Percentiles rank a stretch among this genome's conserved stretches.
Evolutionary conservation across 2,329 filamentous ascomycete genomes (phyloP).

Genomic region (Neopestalotiopsis rosae): DNA sequence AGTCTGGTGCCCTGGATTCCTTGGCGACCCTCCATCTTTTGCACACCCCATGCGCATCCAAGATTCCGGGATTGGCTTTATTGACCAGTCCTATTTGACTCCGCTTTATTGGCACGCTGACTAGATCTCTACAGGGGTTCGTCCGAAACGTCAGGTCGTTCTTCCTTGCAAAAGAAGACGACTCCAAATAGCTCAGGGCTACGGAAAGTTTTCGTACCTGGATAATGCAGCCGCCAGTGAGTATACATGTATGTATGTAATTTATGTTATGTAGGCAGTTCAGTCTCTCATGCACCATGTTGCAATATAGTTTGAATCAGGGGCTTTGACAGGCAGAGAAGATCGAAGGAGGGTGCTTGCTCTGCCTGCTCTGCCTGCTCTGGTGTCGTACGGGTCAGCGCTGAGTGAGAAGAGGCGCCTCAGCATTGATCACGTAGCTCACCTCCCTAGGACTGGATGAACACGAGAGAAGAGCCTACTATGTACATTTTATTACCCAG

Average conservation of each 20-base stretch:
- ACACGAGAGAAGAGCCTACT: neutral
- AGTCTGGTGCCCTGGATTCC: conserved; percentile 32
- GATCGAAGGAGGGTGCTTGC: too few species aligned
- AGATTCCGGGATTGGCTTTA: conserved; percentile 37
- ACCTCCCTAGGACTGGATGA: neutral
- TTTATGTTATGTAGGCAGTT: neutral
- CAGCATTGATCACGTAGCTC: neutral
- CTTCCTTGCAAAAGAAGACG: neutral
- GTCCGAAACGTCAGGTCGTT: conserved; percentile 1
- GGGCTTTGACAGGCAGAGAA: neutral
- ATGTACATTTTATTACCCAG: too few species aligned
- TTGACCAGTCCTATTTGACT: conserved; percentile 27
- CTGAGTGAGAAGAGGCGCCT: neutral
- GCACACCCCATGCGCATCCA: conserved; percentile 33
- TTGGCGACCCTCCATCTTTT: conserved; percentile 30
- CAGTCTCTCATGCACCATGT: neutral
- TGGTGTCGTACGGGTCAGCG: neutral
- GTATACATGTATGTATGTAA: neutral
- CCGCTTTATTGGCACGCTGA: conserved; percentile 24
- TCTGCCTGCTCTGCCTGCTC: neutral
- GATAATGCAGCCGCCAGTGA: neutral
- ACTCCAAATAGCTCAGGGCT: neutral
- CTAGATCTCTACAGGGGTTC: neutral
- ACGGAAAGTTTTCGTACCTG: neutral
- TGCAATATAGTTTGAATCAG: neutral